Base-by-base conservation (phyloP, 2,329 filamentous ascomycete genomes). In the Diaporthe sp. region DNA sequence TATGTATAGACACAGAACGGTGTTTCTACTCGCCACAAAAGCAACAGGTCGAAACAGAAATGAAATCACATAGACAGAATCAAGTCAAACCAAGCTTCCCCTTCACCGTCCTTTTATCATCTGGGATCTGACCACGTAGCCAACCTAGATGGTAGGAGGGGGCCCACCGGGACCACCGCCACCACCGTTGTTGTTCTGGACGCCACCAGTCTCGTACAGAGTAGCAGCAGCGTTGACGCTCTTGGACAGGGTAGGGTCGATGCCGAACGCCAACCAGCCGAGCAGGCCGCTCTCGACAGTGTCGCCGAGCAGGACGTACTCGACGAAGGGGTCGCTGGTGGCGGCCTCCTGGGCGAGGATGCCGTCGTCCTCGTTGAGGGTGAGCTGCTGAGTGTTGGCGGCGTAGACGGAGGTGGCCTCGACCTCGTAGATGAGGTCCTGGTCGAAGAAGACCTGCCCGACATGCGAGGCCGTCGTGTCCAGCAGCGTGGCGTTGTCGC, bases 401-500 rank as follows among this genome's bases (percentile, higher is more conserved):
- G 76, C 81, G 81, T 90, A 90, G 0, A 89, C 88, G 0, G 80
- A 75, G 1, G 82, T 84, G 13, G 81, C 81, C 76, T 91, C 88
- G 73, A 93, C 89, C 53, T 84, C 77, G 37, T 79, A 79, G 78
- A 90, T 87, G 13, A 93, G 87, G 77, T 86, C 84, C 80, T 92
- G 88, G 81, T 93, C 90, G 81, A 92, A 91, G 86, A 91, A 93
- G 69, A 92, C 80, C 81, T 94, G 92, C 25, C 92, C 91, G 53
- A 93, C 86, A 82, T 93, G 91, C 10, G 88, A 87, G 74, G 89
- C 86, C 69, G 83, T 85, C 22, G 86, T 85, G 76, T 86, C 88
- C 55, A 83, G 82, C 77, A 90, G 89, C 72, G 88, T 89, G 79
- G 88, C 78, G 80, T 88, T 88, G 28, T 80, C 59, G 51, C 80